These are phyloP conservation scores for Ramalina intermedia DNA, from an alignment of 495 filamentous ascomycete genomes.

Conservation along the genomic window DNA sequence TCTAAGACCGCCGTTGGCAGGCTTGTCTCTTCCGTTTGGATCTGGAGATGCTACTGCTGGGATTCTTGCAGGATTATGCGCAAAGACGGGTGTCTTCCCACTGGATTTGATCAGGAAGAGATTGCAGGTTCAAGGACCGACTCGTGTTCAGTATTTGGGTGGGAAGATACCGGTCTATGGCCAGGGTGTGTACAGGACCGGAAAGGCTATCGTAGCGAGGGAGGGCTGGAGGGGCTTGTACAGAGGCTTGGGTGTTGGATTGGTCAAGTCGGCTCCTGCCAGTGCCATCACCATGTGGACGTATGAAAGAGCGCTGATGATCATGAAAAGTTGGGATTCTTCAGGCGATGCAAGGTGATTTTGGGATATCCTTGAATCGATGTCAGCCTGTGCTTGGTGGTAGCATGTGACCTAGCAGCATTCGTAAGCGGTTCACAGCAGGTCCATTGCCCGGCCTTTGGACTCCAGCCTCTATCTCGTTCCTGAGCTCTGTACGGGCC, in stretches of 20 bases:
- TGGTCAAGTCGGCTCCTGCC: constrained; percentile 88
- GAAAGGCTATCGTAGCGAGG: constrained; percentile 46
- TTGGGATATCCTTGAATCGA: background rate
- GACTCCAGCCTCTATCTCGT: background rate
- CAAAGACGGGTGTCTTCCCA: constrained; percentile 85
- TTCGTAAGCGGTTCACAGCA: constrained; percentile 33
- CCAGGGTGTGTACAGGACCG: constrained; percentile 45
- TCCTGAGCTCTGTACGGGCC: constrained; percentile 42
- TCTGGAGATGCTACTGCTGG: constrained; percentile 72
- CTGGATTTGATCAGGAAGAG: constrained; percentile 89
- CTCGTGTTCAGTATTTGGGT: constrained; percentile 59
- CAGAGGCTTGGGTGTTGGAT: constrained; percentile 69
- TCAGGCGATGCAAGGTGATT: background rate
- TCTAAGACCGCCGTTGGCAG: constrained; percentile 36
- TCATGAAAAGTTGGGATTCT: constrained; percentile 31
- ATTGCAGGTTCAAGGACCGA: constrained; percentile 91
- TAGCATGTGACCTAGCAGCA: constrained; percentile 35
- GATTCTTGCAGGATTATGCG: constrained; percentile 56
- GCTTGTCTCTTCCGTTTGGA: constrained; percentile 52
- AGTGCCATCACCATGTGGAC: constrained; percentile 99
- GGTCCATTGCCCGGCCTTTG: constrained; percentile 19
- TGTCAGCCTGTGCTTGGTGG: background rate
- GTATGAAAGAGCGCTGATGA: constrained; percentile 59
- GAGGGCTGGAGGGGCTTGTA: constrained; percentile 80
- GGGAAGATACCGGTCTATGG: constrained; percentile 75